These are phyloP conservation scores for Aspergillus kassunensis DNA, from an alignment of 495 filamentous ascomycete species.

Conservation along the genomic window DNA sequence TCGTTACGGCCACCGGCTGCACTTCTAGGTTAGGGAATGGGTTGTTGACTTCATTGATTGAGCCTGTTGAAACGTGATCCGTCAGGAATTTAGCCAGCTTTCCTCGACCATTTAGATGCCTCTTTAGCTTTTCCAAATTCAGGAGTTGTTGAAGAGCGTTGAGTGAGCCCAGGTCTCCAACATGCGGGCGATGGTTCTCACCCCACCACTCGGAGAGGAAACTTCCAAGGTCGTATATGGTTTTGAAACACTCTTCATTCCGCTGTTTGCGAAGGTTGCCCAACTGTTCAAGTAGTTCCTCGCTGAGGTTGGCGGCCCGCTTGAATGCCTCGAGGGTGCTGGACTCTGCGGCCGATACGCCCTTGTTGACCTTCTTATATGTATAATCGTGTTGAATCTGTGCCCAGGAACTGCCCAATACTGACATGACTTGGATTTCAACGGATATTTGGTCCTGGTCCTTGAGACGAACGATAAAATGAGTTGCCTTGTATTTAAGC, in stretches of 20 bases:
- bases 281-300: not conserved
- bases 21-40: not conserved
- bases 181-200: not conserved
- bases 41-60: not conserved
- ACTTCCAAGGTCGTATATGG: not conserved
- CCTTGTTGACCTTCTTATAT: not conserved
- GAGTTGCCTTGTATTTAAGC: not conserved
- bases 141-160: not conserved
- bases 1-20: not conserved
- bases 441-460: not conserved
- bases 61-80: not conserved
- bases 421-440: not conserved
- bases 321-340: not conserved
- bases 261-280: not conserved
- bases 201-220: not conserved
- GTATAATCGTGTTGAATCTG: not conserved
- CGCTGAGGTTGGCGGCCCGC: not conserved
- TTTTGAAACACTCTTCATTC: not conserved
- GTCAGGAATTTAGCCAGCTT: not conserved
- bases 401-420: not conserved
- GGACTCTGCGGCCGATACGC: not conserved
- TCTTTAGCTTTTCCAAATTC: not conserved
- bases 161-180: not conserved
- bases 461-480: not conserved
- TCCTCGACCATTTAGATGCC: not conserved